A percentile compares a stretch with the other conserved stretches of the same genome.
Conservation (phyloP, 768 basidiomycete genomes). For the Nevesoporus exiguus region DNA sequence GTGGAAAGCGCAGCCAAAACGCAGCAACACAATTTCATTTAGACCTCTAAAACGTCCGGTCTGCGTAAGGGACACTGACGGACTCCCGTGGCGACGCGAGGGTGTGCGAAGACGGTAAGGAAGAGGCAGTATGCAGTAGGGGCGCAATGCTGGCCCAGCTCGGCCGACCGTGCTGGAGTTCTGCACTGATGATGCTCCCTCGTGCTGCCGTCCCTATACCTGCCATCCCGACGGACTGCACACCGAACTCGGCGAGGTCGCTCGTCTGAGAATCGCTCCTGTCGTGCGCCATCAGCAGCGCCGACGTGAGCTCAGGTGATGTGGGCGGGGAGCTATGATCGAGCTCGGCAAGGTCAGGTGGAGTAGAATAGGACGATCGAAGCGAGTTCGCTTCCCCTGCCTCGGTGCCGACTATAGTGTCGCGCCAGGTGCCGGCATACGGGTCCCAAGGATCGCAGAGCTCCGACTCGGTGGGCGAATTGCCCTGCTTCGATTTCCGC, state of each 20-base stretch:
- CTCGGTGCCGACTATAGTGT: conserved; percentile 30
- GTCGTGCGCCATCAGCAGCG: conserved; percentile 34
- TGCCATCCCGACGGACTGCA: conserved; percentile 36
- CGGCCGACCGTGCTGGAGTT: conserved; percentile 7
- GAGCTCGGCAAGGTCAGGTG: background rate
- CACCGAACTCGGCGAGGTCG: conserved; percentile 23
- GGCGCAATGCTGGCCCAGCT: conserved; percentile 14
- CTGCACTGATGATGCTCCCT: conserved; percentile 26
- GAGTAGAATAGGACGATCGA: conserved; percentile 12
- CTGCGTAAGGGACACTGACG: background rate
- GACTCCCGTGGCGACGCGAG: background rate
- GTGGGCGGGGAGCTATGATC: conserved; percentile 23
- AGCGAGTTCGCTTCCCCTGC: conserved; percentile 12
- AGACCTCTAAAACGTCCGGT: conserved; percentile 8
- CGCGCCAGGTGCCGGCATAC: conserved; percentile 22
- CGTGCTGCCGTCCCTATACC: conserved; percentile 44
- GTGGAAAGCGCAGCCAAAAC: background rate
- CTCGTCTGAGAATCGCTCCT: conserved; percentile 10
- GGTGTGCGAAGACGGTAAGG: conserved; percentile 4
- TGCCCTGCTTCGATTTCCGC: conserved; percentile 4
- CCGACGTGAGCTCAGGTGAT: conserved; percentile 26
- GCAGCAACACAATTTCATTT: no score
- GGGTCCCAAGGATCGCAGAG: conserved; percentile 25
- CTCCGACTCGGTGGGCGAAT: conserved; percentile 1
- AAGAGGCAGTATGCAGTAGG: conserved; percentile 1